These are phyloP conservation scores for Colletotrichum sp. DNA, from an alignment of 2,329 filamentous ascomycete genomes.

Conservation along the genomic window DNA sequence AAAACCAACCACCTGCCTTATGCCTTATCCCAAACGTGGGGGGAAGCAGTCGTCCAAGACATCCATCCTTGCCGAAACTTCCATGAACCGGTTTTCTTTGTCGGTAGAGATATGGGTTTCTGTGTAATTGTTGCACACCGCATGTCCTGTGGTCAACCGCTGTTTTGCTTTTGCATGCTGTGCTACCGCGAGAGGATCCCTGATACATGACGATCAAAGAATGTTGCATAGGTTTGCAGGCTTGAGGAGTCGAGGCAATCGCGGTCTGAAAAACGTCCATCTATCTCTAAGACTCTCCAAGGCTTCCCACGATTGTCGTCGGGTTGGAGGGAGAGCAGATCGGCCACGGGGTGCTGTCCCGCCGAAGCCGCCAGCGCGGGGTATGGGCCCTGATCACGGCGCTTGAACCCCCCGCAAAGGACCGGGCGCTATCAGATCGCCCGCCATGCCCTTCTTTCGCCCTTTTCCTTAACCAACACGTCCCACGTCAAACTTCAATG, in stretches of 20 bases:
- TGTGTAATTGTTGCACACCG: neutral
- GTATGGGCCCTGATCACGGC: neutral
- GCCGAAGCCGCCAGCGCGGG: neutral
- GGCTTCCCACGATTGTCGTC: neutral
- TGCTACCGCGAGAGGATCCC: neutral
- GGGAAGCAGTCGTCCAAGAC: neutral
- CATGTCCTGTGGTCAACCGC: neutral
- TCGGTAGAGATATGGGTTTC: neutral
- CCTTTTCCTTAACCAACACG: neutral
- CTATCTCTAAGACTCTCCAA: neutral
- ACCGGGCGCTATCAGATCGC: neutral
- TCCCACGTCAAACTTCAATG: neutral
- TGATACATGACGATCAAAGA: neutral
- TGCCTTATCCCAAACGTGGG: neutral
- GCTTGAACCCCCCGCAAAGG: neutral
- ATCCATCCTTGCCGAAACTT: neutral
- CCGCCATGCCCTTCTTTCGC: neutral
- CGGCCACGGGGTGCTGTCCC: neutral
- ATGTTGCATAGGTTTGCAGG: neutral
- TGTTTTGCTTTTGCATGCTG: neutral
- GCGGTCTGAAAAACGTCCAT: neutral
- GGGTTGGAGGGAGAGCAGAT: neutral
- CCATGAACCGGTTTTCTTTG: neutral
- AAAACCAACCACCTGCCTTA: neutral
- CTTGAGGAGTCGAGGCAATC: neutral